Evolutionary conservation across 306 rosid species (phyloP).

Genomic region (Canavalia ensiformis): DNA sequence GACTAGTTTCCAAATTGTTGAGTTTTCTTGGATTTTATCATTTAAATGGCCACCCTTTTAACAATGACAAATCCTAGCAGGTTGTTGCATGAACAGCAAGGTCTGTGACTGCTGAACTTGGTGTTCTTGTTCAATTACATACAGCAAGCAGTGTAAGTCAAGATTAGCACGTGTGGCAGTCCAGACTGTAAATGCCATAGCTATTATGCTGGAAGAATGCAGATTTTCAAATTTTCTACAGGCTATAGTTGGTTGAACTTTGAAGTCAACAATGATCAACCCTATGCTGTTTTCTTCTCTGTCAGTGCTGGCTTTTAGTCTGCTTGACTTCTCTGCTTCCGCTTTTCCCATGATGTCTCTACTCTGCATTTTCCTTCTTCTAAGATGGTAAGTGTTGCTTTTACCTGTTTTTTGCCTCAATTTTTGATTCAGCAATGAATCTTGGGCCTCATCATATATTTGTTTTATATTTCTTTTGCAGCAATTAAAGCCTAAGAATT

Average conservation of each 20-base stretch:
- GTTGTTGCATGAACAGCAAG: slow-evolving; percentile 29
- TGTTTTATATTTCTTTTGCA: slow-evolving; percentile 37
- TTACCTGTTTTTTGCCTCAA: slow-evolving; percentile 4
- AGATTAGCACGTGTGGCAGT: slow-evolving; percentile 9
- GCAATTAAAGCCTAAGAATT: slow-evolving; percentile 7
- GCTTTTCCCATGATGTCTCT: slow-evolving; percentile 24
- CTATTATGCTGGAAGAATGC: not conserved
- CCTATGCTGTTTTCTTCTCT: slow-evolving; percentile 12
- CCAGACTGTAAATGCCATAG: not conserved
- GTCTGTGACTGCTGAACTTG: slow-evolving; percentile 31
- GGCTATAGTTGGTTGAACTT: slow-evolving; percentile 19
- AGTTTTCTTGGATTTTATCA: slow-evolving; percentile 20
- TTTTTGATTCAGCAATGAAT: slow-evolving; percentile 27
- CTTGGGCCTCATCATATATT: slow-evolving; percentile 10
- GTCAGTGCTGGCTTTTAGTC: slow-evolving; percentile 45
- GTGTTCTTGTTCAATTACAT: slow-evolving; percentile 12
- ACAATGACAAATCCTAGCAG: slow-evolving; percentile 42
- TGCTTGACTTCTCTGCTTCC: slow-evolving; percentile 37
- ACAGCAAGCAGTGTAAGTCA: slow-evolving; percentile 22
- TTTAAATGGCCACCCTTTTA: slow-evolving; percentile 24
- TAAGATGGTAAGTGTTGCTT: slow-evolving; percentile 25
- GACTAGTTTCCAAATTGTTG: slow-evolving; percentile 2
- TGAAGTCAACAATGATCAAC: slow-evolving; percentile 14
- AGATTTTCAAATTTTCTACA: slow-evolving; percentile 20
- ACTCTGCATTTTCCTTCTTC: slow-evolving; percentile 28